Evolutionary conservation across 1,284 basidiomycete species (phyloP), one percentile per base, ranked within the genome.

Genomic region (Cystobasidium pallidum): DNA sequence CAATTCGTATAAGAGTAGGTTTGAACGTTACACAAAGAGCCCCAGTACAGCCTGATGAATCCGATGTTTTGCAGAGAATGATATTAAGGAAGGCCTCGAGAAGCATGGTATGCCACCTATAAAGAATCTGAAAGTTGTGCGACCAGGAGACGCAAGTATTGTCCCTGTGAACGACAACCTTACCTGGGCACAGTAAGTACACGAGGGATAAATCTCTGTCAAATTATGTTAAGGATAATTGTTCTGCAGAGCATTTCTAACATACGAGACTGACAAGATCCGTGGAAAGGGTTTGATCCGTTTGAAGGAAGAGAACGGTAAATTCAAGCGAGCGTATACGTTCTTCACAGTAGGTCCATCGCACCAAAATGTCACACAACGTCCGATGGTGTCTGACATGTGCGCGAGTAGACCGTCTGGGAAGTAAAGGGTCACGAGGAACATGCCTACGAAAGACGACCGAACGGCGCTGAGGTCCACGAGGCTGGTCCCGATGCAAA

Each of bases 391-490:
- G 13, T 30, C 28, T 32, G 17, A 49, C 17, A 24, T 28, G 15
- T 21, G 26, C 36, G 6, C 13, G 0, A 41, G 39, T 66, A 76
- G 21, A 65, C 74, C 2, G 30, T 76, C 1, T 75, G 74, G 70
- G 76, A 76, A 62, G 62, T 78, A 63, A 77, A 78, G 52, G 77
- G 77, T 0, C 74, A 75, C 70, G 78, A 78, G 45, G 72, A 75
- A 47, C 59, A 63, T 17, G 54, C 74, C 0, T 59, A 72, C 28
- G 62, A 66, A 32, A 63, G 75, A 32, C 76, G 78, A 13, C 77
- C 78, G 0, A 52, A 74, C 36, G 78, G 78, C 41, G 76, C 78
- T 21, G 76, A 77, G 43, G 75, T 78, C 21, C 77, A 77, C 52
- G 45, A 74, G n/a, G 57, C 28, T 21, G 71, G 71, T 24, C 57